Conservation (phyloP, 805 yeast species). For the Saccharomycopsis fibuligera region DNA sequence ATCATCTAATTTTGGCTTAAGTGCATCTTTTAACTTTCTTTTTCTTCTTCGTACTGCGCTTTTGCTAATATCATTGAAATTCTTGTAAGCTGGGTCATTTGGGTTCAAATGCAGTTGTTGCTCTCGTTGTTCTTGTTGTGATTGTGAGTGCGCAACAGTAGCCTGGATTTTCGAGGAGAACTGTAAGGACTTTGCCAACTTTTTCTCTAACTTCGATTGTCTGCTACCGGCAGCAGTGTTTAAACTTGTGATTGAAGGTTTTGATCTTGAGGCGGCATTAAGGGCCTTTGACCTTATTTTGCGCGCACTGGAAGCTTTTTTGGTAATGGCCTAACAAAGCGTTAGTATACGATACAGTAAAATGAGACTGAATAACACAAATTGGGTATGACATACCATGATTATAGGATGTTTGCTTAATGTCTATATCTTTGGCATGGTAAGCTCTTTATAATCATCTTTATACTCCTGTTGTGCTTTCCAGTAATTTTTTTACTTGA, state of each 20-base stretch:
- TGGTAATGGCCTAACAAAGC: too few relatives aligned
- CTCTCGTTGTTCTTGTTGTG: background rate
- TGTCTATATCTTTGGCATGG: too few relatives aligned
- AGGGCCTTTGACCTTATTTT: constrained; percentile 12
- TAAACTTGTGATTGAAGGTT: background rate
- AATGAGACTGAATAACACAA: too few relatives aligned
- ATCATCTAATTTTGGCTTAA: constrained; percentile 65
- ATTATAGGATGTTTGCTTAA: too few relatives aligned
- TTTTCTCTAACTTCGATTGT: constrained; percentile 4
- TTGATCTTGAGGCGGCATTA: background rate
- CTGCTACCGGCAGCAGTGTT: background rate
- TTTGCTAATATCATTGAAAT: constrained; percentile 50
- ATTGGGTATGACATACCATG: too few relatives aligned
- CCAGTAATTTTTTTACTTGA: too few relatives aligned
- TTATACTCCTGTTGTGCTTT: too few relatives aligned
- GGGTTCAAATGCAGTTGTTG: constrained; percentile 1
- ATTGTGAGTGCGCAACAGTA: background rate
- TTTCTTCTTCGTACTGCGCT: constrained; percentile 60
- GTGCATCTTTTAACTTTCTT: constrained; percentile 53
- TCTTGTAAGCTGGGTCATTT: constrained; percentile 19
- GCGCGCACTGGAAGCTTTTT: too few relatives aligned
- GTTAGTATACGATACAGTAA: too few relatives aligned
- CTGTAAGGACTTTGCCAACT: constrained; percentile 15
- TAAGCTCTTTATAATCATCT: too few relatives aligned
- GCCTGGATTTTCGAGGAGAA: constrained; percentile 4